Percentiles rank a stretch among this genome's conserved stretches.
Conservation (phyloP, 176 grass and related monocot species). For the Triticum timopheevii region DNA sequence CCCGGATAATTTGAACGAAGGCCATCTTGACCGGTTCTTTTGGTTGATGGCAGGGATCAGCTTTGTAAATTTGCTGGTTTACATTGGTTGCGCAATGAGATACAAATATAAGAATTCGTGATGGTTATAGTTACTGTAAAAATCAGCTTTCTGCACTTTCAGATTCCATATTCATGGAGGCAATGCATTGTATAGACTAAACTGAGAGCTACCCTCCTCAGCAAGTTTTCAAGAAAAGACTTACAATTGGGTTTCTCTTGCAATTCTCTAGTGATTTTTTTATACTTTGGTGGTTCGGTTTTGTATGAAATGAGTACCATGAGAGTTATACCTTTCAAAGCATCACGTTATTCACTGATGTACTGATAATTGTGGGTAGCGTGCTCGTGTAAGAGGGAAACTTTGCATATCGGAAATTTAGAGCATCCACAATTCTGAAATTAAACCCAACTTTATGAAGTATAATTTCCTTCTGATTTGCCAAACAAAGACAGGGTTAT, state of each 20-base stretch:
- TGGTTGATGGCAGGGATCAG: slow-evolving; percentile 78
- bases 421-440: background rate
- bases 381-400: background rate
- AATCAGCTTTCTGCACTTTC: background rate
- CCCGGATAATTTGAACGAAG: slow-evolving; percentile 84
- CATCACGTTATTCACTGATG: background rate
- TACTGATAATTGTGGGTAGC: background rate
- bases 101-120: slow-evolving; percentile 74
- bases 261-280: background rate
- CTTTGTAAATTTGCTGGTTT: slow-evolving; percentile 66
- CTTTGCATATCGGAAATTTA: background rate
- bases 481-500: background rate
- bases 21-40: slow-evolving; percentile 90
- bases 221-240: background rate
- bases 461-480: background rate
- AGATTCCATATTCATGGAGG: background rate
- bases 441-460: background rate
- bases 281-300: background rate
- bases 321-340: background rate
- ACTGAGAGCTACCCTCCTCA: background rate
- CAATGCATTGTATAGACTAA: slow-evolving; percentile 7
- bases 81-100: slow-evolving; percentile 49
- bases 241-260: background rate
- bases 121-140: slow-evolving; percentile 30
- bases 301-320: background rate